phyloP scores from a whole-genome alignment of 805 yeast species.

The Kuraishia piskuri region DNA sequence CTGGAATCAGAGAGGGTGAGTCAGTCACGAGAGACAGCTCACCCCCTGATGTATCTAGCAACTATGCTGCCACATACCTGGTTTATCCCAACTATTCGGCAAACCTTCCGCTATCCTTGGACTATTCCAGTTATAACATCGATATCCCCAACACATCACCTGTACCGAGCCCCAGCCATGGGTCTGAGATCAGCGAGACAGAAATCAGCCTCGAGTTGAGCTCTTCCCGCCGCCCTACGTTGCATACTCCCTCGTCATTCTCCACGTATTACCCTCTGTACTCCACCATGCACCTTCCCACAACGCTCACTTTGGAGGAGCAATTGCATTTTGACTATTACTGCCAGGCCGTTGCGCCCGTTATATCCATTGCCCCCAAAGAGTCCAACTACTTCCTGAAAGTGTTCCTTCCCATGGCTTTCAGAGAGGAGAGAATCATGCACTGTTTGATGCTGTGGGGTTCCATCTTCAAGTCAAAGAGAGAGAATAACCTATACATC shows the following conservation, averaged over 20 bases:
- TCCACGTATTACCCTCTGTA: not conserved
- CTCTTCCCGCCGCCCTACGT: not conserved
- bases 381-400: conserved; percentile 42
- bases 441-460: conserved; percentile 51
- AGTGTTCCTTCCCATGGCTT: conserved; percentile 47
- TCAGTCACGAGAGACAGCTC: not conserved
- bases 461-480: conserved; percentile 15
- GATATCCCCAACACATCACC: not conserved
- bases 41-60: not conserved
- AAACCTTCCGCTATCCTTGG: not conserved
- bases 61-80: not conserved
- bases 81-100: not conserved
- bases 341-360: conserved; percentile 32
- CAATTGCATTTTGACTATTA: conserved; percentile 34
- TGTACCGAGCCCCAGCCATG: not conserved
- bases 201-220: not conserved
- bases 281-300: not conserved
- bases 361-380: conserved; percentile 38
- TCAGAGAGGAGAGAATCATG: conserved; percentile 35
- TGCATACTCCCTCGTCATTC: not conserved
- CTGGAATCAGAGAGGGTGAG: not conserved
- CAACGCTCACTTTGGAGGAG: not conserved
- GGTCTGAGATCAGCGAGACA: not conserved
- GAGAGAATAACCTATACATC: not conserved
- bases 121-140: not conserved